Evolutionary conservation across 78 protist genomes (phyloP), one percentile per base, ranked within the genome.

Genomic region (Parvularia atlantis): DNA sequence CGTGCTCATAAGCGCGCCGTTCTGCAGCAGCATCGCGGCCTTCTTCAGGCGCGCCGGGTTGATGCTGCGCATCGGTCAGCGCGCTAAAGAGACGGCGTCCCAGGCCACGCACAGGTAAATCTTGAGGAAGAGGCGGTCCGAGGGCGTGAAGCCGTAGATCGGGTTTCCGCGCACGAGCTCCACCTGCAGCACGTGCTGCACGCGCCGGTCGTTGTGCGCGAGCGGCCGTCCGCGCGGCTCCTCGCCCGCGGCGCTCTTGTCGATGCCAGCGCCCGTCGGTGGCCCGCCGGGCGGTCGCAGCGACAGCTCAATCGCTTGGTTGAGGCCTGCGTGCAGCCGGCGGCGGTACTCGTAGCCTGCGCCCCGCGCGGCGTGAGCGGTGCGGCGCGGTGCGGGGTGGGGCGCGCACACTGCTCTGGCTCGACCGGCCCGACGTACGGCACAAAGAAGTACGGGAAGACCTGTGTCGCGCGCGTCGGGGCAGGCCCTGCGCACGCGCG

Each of bases 61-160:
- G 48, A 58, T n/a, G n/a, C n/a, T n/a, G n/a, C n/a, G n/a, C n/a
- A n/a, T n/a, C n/a, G n/a, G n/a, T n/a, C n/a, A n/a, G n/a, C n/a
- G n/a, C n/a, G n/a, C n/a, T n/a, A n/a, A n/a, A n/a, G n/a, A n/a
- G n/a, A n/a, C n/a, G n/a, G n/a, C n/a, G n/a, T n/a, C n/a, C n/a
- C n/a, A n/a, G n/a, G n/a, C n/a, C n/a, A n/a, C n/a, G n/a, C n/a
- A 54, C 73, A 86, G 58, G 43, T 48, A 44, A 20, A 87, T 48
- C 57, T 85, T 84, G 33, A 90, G 66, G 60, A 81, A 90, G 60
- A 77, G 57, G 26, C 62, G 66, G 58, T 76, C 84, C 6, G 22
- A 30, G 33, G 72, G 68, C 31, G 71, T 71, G 67, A 75, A 91
- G 10, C 96, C 96, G 77, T 91, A 91, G 76, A 89, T 84, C 9